These are phyloP conservation scores for Blattamonas nauphoetae DNA, from an alignment of 78 protist species.

Conservation along the genomic window DNA sequence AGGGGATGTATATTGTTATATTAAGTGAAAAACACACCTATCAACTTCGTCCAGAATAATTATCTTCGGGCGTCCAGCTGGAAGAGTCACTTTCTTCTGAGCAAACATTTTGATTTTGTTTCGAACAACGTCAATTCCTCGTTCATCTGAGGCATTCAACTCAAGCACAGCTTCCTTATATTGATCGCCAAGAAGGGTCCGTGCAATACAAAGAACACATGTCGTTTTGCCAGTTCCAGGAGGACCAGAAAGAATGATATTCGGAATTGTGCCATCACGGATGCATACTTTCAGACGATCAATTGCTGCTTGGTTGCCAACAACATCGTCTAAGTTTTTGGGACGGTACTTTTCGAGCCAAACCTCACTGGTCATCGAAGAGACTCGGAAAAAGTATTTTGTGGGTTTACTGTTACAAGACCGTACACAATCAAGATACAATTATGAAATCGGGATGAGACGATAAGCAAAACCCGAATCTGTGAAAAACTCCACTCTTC, in stretches of 20 bases:
- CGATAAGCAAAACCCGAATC: no score
- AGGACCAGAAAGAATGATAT: conserved; percentile 72
- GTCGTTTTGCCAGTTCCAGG: conserved; percentile 95
- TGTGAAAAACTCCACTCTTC: no score
- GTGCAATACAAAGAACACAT: conserved; percentile 70
- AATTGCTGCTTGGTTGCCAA: conserved; percentile 87
- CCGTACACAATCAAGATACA: no score
- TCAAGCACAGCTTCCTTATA: conserved; percentile 66
- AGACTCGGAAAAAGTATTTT: no score
- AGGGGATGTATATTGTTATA: no score
- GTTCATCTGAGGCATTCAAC: conserved; percentile 86
- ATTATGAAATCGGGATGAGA: no score
- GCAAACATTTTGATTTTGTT: conserved; percentile 93
- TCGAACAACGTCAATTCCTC: conserved; percentile 95
- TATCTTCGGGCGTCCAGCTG: conserved; percentile 76
- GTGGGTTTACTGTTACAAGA: no score
- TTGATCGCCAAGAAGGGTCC: conserved; percentile 42
- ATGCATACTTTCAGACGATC: conserved; percentile 69
- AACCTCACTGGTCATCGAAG: not conserved
- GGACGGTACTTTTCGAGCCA: not conserved
- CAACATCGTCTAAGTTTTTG: conserved; percentile 63
- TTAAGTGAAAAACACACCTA: no score
- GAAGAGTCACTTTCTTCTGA: conserved; percentile 82
- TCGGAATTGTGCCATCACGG: conserved; percentile 80
- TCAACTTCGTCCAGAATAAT: conserved; percentile 97